A percentile compares a stretch with the other conserved stretches of the same genome.
phyloP scores from a whole-genome alignment of 2,329 filamentous ascomycete species.

The Talaromyces sp. region DNA sequence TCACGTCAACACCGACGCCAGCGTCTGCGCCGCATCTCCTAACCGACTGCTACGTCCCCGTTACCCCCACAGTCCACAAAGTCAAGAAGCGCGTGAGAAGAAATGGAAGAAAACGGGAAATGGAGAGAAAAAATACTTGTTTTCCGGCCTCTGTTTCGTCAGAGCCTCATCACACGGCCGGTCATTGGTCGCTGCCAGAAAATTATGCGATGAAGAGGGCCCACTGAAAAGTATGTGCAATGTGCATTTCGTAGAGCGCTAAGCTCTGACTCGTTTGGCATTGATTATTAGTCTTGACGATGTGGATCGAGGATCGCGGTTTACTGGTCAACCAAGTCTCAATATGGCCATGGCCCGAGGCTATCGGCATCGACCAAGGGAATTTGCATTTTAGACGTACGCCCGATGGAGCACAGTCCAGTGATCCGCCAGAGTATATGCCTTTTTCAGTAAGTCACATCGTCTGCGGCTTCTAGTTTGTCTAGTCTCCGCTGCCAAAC shows the following conservation, averaged over 20 bases:
- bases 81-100: not conserved
- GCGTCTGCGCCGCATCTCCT: not conserved
- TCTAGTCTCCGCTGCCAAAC: slow-evolving; percentile 12
- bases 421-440: not conserved
- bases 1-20: not conserved
- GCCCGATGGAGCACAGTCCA: not conserved
- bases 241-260: not conserved
- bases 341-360: not conserved
- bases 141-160: not conserved
- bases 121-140: not conserved
- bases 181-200: not conserved
- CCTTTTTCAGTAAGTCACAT: not conserved
- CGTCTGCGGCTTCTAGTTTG: slow-evolving; percentile 2
- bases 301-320: not conserved
- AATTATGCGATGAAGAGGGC: not conserved
- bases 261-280: not conserved
- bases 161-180: not conserved
- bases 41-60: not conserved
- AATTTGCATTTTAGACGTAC: not conserved
- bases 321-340: not conserved
- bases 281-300: not conserved
- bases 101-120: not conserved
- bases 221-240: not conserved
- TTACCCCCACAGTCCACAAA: not conserved
- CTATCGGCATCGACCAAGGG: not conserved